Evolutionary conservation across 163 green algal genomes (phyloP), one percentile per base, ranked within the genome.

Genomic region (Chloromonas sp.): DNA sequence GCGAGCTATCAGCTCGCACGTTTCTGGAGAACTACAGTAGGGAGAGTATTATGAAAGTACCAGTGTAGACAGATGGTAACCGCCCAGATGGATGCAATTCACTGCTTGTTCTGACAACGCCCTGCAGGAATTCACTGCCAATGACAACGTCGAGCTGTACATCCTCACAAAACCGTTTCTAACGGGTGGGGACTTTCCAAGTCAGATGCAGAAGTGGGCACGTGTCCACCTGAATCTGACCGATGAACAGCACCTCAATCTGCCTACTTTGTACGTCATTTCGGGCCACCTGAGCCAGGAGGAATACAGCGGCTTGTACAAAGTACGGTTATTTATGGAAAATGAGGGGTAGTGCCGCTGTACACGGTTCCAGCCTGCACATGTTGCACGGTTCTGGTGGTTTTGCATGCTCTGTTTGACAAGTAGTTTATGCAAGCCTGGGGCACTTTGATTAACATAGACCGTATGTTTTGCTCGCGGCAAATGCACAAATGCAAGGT

Each of bases 81-180:
- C 36, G 36, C 36, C 36, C 36, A 36, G 36, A 36, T 36, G 36
- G 36, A 36, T 36, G 36, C 36, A 36, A 36, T 36, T 36, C 36
- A 36, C 36, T 36, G 36, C 36, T 36, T 36, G 36, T 36, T 36
- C 36, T 36, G 36, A 36, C 36, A 36, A 36, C 36, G 36, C 36
- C 11, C 66, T 74, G 66, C 66, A 74, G 66, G 66, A 74, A 11
- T 74, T 74, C 66, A 74, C 66, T 5, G 5, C 66, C 66, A 11
- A 84, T 61, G 81, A 84, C 81, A 74, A 74, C 2, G 85, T 92
- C 5, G 83, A 89, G 81, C 87, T 96, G 62, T 91, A 93, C 85
- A 92, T 97, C 83, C 90, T 96, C 58, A 96, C 94, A 5, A 92
- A 93, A 82, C 88, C 93, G 14, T 95, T 92, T 79, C 87, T 91